Base-by-base conservation (phyloP, 768 basidiomycete species). In the Lactarius psammicola region DNA sequence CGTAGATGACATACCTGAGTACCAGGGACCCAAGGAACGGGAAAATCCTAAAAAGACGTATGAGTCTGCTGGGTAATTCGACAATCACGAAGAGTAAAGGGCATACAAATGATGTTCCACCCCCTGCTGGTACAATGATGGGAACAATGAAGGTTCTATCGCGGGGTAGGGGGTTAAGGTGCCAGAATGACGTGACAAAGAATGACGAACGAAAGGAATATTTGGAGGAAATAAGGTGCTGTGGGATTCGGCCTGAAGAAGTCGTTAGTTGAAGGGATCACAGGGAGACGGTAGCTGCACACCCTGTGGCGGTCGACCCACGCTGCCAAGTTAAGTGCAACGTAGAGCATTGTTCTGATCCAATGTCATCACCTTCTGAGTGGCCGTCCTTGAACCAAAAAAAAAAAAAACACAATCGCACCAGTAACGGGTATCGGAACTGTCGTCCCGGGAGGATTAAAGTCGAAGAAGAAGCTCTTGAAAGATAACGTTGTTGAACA, bases 171-270 rank as follows among this genome's bases (percentile, higher is more conserved):
- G 34, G 61, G 33, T 8, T 36, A 44, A 57, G 36, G 23, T 11
- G 60, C 11, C n/a, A 26, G 44, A 30, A n/a, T 13, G 8, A 23
- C 31, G 28, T 9, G 58, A 42, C 33, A 61, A 42, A 36, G 51
- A 57, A 49, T 23, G 9, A 76, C 85, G 72, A 63, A 86, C 86
- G 85, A 86, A 17, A 85, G 84, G 71, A 84, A 87, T 10, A 87
- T 78, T 70, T 85, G 84, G 4, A 87, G 80, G 71, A 75, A 84
- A 72, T 86, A 87, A 18, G 86, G 86, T 5, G 84, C 79, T 7
- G 73, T 74, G 3, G 84, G 83, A 68, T 82, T 81, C 9, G 84
- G 85, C 6, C 86, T 87, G 65, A 63, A 55, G 40, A 67, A 4
- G 30, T 18, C 31, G 44, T 62, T 28, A 60, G 55, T n/a, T 26